Conservation (phyloP, 225 moss, liverwort and hornwort genomes). For the Pseudisothecium myosuroides region DNA sequence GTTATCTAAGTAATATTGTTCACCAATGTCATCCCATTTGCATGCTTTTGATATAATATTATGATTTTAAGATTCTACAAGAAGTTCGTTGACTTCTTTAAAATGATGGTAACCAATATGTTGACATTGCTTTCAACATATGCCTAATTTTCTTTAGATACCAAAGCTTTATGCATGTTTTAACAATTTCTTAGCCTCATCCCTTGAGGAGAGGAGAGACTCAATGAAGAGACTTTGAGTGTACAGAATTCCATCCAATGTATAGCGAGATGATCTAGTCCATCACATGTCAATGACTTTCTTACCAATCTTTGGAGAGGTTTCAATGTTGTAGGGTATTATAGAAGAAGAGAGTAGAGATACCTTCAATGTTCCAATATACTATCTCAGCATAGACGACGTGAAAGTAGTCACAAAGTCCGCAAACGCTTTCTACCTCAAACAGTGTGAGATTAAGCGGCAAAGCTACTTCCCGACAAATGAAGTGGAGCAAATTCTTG, state of each 20-base stretch:
- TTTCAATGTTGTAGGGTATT: neutral
- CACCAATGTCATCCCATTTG: no score
- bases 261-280: no score
- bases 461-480: neutral
- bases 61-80: no score
- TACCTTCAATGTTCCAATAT: neutral
- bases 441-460: neutral
- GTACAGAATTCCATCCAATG: no score
- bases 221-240: no score
- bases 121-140: no score
- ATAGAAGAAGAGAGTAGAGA: conserved; percentile 1
- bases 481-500: neutral
- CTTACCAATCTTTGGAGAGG: neutral
- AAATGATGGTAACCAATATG: no score
- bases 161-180: rapidly evolving
- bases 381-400: neutral
- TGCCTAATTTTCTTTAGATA: neutral
- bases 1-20: no score
- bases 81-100: no score
- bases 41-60: no score
- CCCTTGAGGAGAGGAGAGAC: rapidly evolving
- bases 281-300: no score
- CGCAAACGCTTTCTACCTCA: neutral
- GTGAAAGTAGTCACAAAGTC: neutral
- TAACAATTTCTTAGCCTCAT: rapidly evolving